These are phyloP conservation scores for Beauveria rudraprayagi DNA, from an alignment of 2,329 filamentous ascomycete species.

Conservation along the genomic window DNA sequence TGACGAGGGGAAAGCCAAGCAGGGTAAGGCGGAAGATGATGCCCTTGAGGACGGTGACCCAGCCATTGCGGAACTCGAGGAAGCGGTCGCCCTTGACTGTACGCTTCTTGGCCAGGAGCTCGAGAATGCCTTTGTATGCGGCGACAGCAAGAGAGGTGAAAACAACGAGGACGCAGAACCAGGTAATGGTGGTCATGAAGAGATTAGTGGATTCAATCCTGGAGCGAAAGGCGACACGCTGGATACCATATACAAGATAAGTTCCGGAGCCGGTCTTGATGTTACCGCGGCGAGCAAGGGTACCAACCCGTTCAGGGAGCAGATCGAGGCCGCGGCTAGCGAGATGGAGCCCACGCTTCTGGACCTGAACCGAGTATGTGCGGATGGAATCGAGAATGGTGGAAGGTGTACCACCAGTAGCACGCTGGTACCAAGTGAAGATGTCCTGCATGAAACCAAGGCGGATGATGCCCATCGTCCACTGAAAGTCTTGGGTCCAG, in stretches of 20 bases:
- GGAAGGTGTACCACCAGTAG: constrained; percentile 79
- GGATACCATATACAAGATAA: constrained; percentile 68
- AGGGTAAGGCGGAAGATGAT: constrained; percentile 86
- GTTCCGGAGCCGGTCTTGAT: constrained; percentile 46
- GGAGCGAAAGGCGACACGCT: constrained; percentile 80
- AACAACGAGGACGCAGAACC: constrained; percentile 79
- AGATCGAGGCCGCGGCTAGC: constrained; percentile 48
- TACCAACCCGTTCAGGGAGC: constrained; percentile 36
- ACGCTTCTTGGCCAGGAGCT: constrained; percentile 63
- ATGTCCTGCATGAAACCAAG: constrained; percentile 81
- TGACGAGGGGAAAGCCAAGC: constrained; percentile 87
- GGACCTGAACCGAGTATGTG: constrained; percentile 73
- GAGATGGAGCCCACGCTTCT: constrained; percentile 46
- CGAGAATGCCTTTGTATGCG: constrained; percentile 73
- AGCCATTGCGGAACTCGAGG: constrained; percentile 87
- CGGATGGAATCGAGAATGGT: constrained; percentile 67
- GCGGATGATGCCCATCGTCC: constrained; percentile 93
- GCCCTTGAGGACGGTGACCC: constrained; percentile 86
- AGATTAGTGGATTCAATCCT: constrained; percentile 85
- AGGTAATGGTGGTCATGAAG: constrained; percentile 83
- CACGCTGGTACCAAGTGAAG: constrained; percentile 91
- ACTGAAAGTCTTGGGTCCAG: constrained; percentile 97
- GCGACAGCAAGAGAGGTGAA: constrained; percentile 65
- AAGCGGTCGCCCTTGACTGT: constrained; percentile 83
- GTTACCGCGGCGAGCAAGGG: constrained; percentile 46